Base-by-base conservation (phyloP, 2,329 filamentous ascomycete genomes). In the Thermoascus crustaceus region DNA sequence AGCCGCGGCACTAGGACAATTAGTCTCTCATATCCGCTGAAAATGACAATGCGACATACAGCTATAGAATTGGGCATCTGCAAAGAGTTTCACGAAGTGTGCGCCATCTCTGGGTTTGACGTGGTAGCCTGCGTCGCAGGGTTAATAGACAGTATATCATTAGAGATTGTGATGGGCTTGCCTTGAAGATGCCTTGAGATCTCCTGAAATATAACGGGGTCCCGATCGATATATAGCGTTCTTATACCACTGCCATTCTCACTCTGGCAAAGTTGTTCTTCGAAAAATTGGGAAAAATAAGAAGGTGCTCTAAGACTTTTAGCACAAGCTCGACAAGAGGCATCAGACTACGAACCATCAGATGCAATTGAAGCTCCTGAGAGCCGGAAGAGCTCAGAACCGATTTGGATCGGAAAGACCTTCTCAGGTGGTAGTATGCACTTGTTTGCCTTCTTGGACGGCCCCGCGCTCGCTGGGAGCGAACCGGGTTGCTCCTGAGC, bases 211-310 rank as follows among this genome's bases (percentile, higher is more conserved):
- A 87, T 95, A 9, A 71, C 71, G 0, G 89, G 88, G 60, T 96
- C 89, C 42, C 89, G 82, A 60, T 96, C 89, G 53, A 96, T 95
- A 63, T 95, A 95, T 5, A 96, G 71, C 0, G 89, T 94, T 46
- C 82, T 79, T 39, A 94, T 62, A 35, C 64, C 67, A 26, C 62
- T 61, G 37, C 74, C 74, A 37, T 72, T 72, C 30, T 74, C 72
- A 32, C 74, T 80, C 47, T 69, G 65, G 38, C 75, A 73, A 25
- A 95, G 63, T 63, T 95, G 88, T 50, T 85, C 84, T 48, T 80
- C 73, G 61, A 96, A 96, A 67, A 91, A 95, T 49, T 86, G 82
- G 13, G 89, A 94, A 64, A 96, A 95, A 61, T 95, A 95, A 32
- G 88, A 95, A 39, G 89, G 89, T 53, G 87, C 89, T 94, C 64